Evolutionary conservation across 306 rosid genomes (phyloP), one percentile per base, ranked within the genome.

Genomic region (Vachellia collinsii): DNA sequence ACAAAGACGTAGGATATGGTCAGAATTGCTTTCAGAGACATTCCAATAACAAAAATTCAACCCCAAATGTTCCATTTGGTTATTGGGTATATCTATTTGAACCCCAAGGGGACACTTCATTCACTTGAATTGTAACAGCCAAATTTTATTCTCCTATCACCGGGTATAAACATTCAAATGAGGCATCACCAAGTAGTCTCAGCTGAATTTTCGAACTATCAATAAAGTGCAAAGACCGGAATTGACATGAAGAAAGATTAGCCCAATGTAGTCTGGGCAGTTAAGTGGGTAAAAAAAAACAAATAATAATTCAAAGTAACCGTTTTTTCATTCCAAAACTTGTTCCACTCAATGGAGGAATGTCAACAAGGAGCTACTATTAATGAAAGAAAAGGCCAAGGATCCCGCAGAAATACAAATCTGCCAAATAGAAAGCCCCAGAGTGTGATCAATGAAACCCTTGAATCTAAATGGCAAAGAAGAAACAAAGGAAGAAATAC

Each of bases 361-460:
- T 79, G 78, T 4, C 74, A 67, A 67, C 68, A 62, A 62, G 68
- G 70, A 25, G 41, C 10, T 22, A 69, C 59, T 6, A 29, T 20
- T 3, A 5, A 13, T 69, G 10, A 8, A 8, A 62, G 17, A 19
- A 11, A 11, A 13, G 14, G 3, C 42, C 43, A 59, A 79, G 8
- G n/a, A 64, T 79, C 72, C 72, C 9, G 63, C 42, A 54, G 80
- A 58, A 16, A 81, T 68, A 56, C 20, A 63, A 83, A 86, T 54
- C 59, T 19, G 1, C 64, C 29, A 22, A 25, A 25, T 11, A 25
- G 37, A 22, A 82, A 70, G 48, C 64, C 53, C 59, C 48, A 76
- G 0, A 82, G 62, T 8, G n/a, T 50, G 65, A 59, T 23, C 68
- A 46, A 78, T 46, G 42, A 80, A 83, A 67, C 80, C 86, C 78